A percentile compares a stretch with the other conserved stretches of the same genome.
Conservation (phyloP, 805 yeast genomes). For the Wickerhamiella sergipiensis region DNA sequence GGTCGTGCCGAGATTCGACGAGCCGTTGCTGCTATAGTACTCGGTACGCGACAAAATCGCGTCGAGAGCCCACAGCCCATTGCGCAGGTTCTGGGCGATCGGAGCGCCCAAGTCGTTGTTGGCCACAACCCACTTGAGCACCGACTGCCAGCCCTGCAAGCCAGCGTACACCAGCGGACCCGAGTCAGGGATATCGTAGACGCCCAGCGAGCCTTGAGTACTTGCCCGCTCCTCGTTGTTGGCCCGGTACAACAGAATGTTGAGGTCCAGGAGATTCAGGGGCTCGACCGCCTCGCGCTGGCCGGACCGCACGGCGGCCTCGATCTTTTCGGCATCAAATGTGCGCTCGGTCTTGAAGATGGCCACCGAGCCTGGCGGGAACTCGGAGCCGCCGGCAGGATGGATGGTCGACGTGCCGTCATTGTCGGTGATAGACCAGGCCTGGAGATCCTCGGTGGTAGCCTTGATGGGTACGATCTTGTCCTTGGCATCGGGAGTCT, state of each 20-base stretch:
- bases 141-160: slow-evolving; percentile 80
- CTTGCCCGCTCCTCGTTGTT: slow-evolving; percentile 82
- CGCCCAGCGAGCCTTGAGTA: slow-evolving; percentile 57
- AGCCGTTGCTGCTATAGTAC: slow-evolving; percentile 32
- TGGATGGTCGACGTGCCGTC: slow-evolving; percentile 37
- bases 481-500: slow-evolving; percentile 26
- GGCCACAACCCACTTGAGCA: slow-evolving; percentile 45
- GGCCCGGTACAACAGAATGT: slow-evolving; percentile 59
- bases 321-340: slow-evolving; percentile 51
- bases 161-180: slow-evolving; percentile 81
- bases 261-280: slow-evolving; percentile 54
- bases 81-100: slow-evolving; percentile 61
- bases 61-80: slow-evolving; percentile 84
- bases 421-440: slow-evolving; percentile 35
- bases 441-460: slow-evolving; percentile 37
- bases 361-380: slow-evolving; percentile 87
- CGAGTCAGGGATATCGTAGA: slow-evolving; percentile 56
- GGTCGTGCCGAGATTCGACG: slow-evolving; percentile 31
- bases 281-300: slow-evolving; percentile 59
- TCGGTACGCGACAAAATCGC: slow-evolving; percentile 49
- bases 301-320: slow-evolving; percentile 54
- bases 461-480: slow-evolving; percentile 53
- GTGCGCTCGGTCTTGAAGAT: slow-evolving; percentile 60
- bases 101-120: slow-evolving; percentile 76
- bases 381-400: slow-evolving; percentile 26